Conservation (phyloP, 2,329 filamentous ascomycete species). For the Pseudocercospora eumusae region DNA sequence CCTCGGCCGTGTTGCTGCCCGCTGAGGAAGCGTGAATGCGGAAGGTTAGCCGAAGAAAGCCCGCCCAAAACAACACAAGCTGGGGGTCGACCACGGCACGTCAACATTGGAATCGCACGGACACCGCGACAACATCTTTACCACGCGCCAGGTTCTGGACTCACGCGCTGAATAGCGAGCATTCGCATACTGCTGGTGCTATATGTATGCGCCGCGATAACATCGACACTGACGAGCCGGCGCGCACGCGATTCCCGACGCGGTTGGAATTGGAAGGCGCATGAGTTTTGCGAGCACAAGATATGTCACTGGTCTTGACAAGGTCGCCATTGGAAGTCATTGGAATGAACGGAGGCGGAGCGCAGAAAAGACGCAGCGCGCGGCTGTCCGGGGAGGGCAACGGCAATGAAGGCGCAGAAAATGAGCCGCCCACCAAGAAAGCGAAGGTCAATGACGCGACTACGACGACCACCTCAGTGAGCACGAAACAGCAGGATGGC, state of each 20-base stretch:
- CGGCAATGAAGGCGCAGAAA: constrained; percentile 47
- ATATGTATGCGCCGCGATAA: constrained; percentile 19
- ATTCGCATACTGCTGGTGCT: background rate
- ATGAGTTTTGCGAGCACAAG: constrained; percentile 13
- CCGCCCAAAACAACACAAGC: background rate
- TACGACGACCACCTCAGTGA: constrained; percentile 39
- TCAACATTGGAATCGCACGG: constrained; percentile 10
- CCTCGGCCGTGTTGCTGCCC: background rate
- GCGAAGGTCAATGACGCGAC: constrained; percentile 41
- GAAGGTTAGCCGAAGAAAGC: background rate
- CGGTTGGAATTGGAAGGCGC: constrained; percentile 7
- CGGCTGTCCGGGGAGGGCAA: constrained; percentile 46
- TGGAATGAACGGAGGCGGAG: constrained; percentile 51
- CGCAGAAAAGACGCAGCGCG: constrained; percentile 51
- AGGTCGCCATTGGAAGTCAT: constrained; percentile 50
- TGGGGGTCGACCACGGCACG: constrained; percentile 2
- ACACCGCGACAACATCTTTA: constrained; percentile 8
- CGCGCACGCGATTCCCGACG: constrained; percentile 19
- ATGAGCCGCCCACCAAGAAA: constrained; percentile 49
- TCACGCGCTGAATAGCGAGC: background rate
- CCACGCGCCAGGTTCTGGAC: background rate
- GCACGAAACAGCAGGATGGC: constrained; percentile 37
- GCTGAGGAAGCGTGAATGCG: background rate
- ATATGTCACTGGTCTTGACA: constrained; percentile 43
- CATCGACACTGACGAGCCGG: constrained; percentile 17